Base-by-base conservation (phyloP, 768 basidiomycete species). In the Suillus plorans region DNA sequence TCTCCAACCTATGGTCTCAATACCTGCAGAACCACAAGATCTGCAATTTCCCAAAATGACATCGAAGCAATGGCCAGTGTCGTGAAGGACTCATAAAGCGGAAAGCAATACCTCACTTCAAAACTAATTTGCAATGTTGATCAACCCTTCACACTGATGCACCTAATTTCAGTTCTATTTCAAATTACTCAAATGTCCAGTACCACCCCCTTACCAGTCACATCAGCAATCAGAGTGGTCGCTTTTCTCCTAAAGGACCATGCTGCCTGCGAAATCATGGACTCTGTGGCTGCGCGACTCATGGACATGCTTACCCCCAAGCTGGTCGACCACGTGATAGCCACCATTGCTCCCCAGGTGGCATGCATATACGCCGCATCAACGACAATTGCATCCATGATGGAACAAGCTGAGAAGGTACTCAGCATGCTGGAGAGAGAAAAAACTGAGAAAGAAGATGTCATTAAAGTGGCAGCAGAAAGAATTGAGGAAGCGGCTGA, bases 131-230 rank as follows among this genome's bases (percentile, higher is more conserved):
- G 49, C 12, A 20, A 10, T 4, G 5, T 28, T 28, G 28, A 28
- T 28, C 28, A 61, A n/a, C 28, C 39, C 0, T 58, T 31, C 12
- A 63, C 42, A 4, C 2, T 45, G 10, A 63, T 0, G 4, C 63
- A 44, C 1, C 1, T 63, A 31, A 45, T 44, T 1, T 39, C 53
- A 2, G 5, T 20, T 3, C 63, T 58, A 0, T 36, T 62, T 1
- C 63, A 64, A 4, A 64, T 60, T 22, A 52, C 49, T 1, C 63
- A 64, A 1, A 12, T 64, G 13, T 7, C 22, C 12, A 60, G 25
- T 5, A 31, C n/a, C 2, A 53, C 18, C 0, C 39, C 44, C 2
- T 1, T 34, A 4, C 22, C 36, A 12, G 55, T 45, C 5, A 22
- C 4, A 4, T 25, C 25, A 1, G 58, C 63, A 18, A 64, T 53